Base-by-base conservation (phyloP, 2,329 filamentous ascomycete genomes). In the Alternaria consortialis region DNA sequence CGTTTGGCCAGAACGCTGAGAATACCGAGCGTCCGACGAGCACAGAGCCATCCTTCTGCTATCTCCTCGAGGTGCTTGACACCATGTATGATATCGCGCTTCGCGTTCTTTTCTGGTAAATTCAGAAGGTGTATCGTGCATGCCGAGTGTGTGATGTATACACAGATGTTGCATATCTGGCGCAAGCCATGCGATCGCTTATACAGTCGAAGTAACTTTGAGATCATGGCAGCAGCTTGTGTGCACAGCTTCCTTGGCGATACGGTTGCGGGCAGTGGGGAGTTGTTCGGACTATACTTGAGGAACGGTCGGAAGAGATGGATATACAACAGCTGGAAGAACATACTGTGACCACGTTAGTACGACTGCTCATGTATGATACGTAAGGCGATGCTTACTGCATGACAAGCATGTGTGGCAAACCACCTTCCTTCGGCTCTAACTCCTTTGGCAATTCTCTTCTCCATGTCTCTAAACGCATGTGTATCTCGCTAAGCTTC, bases 61-160 rank as follows among this genome's bases (percentile, higher is more conserved):
- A 99, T 97, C 74, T 98, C 94, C 77, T 98, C 94, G 1, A 98
- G 86, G 65, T 97, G 92, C 72, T 92, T 94, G 43, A 97, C 86
- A 1, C 94, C 93, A 70, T 97, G 94, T 5, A 92, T 90, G 42
- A 99, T 92, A 77, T 98, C 94, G 69, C 94, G 85, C 71, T 88
- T 90, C 5, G 95, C 93, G 31, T 92, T 95, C 80, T 95, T 97
- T 69, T 97, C 94, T 0, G 94, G 94, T 1, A 98, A 83, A 68
- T 97, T 97, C 36, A 99, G 87, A 20, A 99, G 82, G 72, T 98
- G 95, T 39, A 98, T 96, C 0, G 93, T 97, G 75, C 93, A 97
- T 31, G 95, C 94, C 5, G 93, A 95, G 77, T 98, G 94, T 0
- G 91, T 86, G 80, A 98, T 97, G 78, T 99, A 99, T 0, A 98